Percentiles rank a stretch among this genome's conserved stretches.
Conservation (phyloP, 208 protist genomes). For the Trypanosoma boissoni region DNA sequence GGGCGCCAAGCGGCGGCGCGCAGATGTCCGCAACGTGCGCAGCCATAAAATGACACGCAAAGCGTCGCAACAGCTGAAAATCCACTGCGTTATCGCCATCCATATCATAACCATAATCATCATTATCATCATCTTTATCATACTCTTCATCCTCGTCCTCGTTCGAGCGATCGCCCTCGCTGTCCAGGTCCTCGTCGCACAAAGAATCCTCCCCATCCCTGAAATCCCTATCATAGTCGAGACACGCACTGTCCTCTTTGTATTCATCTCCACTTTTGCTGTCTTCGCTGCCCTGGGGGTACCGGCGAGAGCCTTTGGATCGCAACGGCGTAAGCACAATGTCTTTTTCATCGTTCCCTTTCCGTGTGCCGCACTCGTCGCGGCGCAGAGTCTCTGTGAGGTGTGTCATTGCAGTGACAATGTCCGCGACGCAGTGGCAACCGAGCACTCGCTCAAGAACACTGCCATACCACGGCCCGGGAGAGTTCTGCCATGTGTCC, state of each 20-base stretch:
- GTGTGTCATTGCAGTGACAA: constrained; percentile 45
- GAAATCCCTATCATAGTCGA: no score
- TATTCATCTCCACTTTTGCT: constrained; percentile 23
- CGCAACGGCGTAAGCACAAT: no score
- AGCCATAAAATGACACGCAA: constrained; percentile 55
- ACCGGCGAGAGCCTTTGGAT: no score
- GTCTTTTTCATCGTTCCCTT: not conserved
- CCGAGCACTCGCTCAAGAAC: constrained; percentile 36
- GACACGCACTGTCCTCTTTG: no score
- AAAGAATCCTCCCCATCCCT: no score
- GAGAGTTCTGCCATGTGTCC: constrained; percentile 24
- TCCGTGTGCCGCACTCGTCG: constrained; percentile 6
- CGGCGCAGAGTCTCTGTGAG: constrained; percentile 22
- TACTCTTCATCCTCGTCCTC: not conserved
- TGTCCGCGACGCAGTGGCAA: constrained; percentile 30
- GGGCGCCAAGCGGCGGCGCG: constrained; percentile 34
- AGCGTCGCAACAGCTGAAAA: constrained; percentile 28
- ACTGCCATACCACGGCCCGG: constrained; percentile 46
- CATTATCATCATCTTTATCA: constrained; percentile 4
- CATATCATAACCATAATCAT: constrained; percentile 25
- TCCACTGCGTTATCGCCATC: constrained; percentile 1
- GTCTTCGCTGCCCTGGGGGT: no score
- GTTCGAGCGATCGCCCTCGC: constrained; percentile 5
- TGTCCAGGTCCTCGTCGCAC: no score
- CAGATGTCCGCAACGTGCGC: constrained; percentile 82